Base-by-base conservation (phyloP, 768 basidiomycete species). In the Suillus sp. region DNA sequence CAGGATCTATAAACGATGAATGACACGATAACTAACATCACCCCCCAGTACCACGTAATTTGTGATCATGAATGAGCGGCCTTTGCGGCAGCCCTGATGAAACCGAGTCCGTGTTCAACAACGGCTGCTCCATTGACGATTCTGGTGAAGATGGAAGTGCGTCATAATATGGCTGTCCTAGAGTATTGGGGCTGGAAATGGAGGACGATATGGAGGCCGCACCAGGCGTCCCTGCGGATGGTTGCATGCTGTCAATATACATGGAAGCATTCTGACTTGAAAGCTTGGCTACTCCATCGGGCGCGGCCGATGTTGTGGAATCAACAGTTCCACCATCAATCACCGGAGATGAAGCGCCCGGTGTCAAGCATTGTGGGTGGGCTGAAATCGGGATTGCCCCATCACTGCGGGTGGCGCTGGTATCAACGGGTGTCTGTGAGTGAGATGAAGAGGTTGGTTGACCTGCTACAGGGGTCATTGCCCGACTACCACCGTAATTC, bases 61-160 rank as follows among this genome's bases (percentile, higher is more conserved):
- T 25, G 25, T 18, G 11, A 38, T 40, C 56, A 42, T 40, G 27
- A 40, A 40, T 30, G 7, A 57, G 38, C 27, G 38, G 38, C 18
- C 37, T 34, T 25, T 18, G 37, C 5, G 9, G 37, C 16, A 27
- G 25, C 18, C 56, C 38, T 27, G 11, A 20, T 40, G 22, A 55
- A 37, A 18, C 16, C 10, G 10, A 56, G 61, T 35, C 38, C 53
- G 38, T 37, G 6, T 62, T 67, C 58, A 64, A 64, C 47, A 56
- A 65, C 32, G 53, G 58, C 60, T 66, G 65, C 61, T 59, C 62
- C 64, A 59, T 54, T 25, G 56, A 42, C 9, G 79, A 81, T 55
- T 81, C 81, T 4, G 79, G 79, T 34, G 82, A 80, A 58, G 84
- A 83, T 45, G 78, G 79, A 43, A 83, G 72, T 54, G 75, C 71